phyloP scores from a whole-genome alignment of 768 basidiomycete genomes.

The Collybia nuda region DNA sequence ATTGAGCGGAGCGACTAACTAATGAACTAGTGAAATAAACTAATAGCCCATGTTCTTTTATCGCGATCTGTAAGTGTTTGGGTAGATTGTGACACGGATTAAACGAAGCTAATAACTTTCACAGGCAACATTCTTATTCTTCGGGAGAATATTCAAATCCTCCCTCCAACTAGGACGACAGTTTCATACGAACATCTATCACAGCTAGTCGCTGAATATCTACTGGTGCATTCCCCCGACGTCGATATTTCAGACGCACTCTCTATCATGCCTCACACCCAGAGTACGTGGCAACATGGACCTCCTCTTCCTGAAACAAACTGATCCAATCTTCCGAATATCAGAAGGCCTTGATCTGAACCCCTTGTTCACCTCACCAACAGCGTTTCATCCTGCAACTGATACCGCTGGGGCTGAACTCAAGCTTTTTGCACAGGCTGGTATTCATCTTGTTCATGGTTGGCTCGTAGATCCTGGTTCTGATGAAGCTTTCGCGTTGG shows the following conservation, averaged over 20 bases:
- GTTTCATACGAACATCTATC: constrained; percentile 88
- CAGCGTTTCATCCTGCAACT: constrained; percentile 63
- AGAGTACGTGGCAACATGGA: constrained; percentile 49
- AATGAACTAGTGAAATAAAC: constrained; percentile 3
- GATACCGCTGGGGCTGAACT: constrained; percentile 69
- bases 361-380: constrained; percentile 72
- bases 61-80: constrained; percentile 73
- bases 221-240: constrained; percentile 57
- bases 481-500: constrained; percentile 54
- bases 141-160: constrained; percentile 76
- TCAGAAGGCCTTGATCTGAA: constrained; percentile 89
- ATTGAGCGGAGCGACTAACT: not conserved
- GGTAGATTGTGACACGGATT: constrained; percentile 1
- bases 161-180: constrained; percentile 59
- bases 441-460: constrained; percentile 82
- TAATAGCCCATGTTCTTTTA: constrained; percentile 85
- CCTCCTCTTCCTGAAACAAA: not conserved
- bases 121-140: constrained; percentile 87
- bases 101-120: constrained; percentile 6
- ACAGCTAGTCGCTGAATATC: constrained; percentile 79
- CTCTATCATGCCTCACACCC: constrained; percentile 74
- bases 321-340: constrained; percentile 1
- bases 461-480: constrained; percentile 81
- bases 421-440: constrained; percentile 80
- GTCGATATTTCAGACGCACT: constrained; percentile 72